phyloP scores from a whole-genome alignment of 2,329 filamentous ascomycete genomes.

The Scortechinia acanthostroma region DNA sequence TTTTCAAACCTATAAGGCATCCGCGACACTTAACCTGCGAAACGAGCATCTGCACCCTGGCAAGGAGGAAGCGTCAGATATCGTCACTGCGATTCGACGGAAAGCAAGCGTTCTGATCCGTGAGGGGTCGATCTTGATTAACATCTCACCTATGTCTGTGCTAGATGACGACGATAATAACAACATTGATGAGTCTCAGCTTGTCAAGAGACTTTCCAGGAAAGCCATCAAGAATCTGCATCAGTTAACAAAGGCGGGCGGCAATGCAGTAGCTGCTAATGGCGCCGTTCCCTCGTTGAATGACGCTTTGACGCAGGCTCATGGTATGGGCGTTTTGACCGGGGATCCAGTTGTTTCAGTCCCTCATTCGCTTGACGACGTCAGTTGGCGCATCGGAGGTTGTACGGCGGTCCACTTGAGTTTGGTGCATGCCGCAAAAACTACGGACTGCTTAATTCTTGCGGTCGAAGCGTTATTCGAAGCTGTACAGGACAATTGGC shows the following conservation, averaged over 20 bases:
- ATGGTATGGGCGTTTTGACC: conserved; percentile 75
- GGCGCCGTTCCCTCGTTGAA: conserved; percentile 75
- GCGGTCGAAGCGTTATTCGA: conserved; percentile 79
- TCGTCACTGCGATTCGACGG: conserved; percentile 77
- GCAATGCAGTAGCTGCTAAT: conserved; percentile 54
- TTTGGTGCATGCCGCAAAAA: conserved; percentile 70
- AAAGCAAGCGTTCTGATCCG: conserved; percentile 77
- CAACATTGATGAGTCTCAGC: conserved; percentile 70
- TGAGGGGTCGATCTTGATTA: conserved; percentile 75
- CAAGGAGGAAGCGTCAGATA: conserved; percentile 76
- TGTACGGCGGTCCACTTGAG: conserved; percentile 81
- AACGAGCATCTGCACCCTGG: conserved; percentile 87
- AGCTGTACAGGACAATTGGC: conserved; percentile 84
- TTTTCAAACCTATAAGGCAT: conserved; percentile 92
- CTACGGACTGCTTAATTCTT: conserved; percentile 64
- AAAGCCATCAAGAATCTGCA: conserved; percentile 62
- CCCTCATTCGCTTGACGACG: conserved; percentile 82
- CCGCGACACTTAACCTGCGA: conserved; percentile 79
- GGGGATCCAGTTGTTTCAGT: conserved; percentile 70
- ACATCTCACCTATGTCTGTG: conserved; percentile 73
- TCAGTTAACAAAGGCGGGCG: conserved; percentile 67
- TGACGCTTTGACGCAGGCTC: conserved; percentile 74
- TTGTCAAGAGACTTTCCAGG: conserved; percentile 68
- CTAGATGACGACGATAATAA: conserved; percentile 76
- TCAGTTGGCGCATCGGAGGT: conserved; percentile 86